Base-by-base conservation (phyloP, 2,329 filamentous ascomycete species). In the Grosmannia penicillata region DNA sequence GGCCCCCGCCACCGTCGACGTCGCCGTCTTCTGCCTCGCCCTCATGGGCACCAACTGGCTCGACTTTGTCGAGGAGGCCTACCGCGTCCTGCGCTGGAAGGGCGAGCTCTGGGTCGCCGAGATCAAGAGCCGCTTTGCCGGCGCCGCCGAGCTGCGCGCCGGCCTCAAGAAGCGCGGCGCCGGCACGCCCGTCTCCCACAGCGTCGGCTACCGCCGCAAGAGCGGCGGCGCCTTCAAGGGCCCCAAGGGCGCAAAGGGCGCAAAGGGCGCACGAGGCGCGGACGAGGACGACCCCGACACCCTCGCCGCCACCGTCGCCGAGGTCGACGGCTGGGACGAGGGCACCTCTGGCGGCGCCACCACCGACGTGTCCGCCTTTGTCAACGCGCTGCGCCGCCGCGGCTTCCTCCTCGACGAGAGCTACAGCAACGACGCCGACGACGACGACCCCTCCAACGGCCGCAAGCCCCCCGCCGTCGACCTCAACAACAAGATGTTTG, bases 21-120 rank as follows among this genome's bases (percentile, higher is more conserved):
- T 98, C 6, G 83, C 83, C 35, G 78, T 98, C 48, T 96, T 96
- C 66, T 98, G 91, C 58, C 71, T 98, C 24, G 91, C 89, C 36
- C 73, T 98, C 42, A 98, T 98, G 91, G 91, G 91, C 53, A 98
- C 91, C 39, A 98, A 98, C 62, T 98, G 91, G 89, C 72, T 93
- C 38, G 78, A 85, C 50, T 96, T 98, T 56, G 73, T 98, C 51
- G 91, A 96, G 60, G 91, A 98, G 62, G 89, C 89, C 13, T 93
- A 85, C 65, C 78, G 91, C 38, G 70, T 96, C 37, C 70, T 98
- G 44, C 80, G 85, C 53, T 87, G 86, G 72, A 89, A 91, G 53
- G 91, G 91, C 48, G 91, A 98, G 65, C 76, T 94, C 38, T 98
- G 91, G 91, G 74, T 98, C 37, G 83, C 85, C 34, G 91, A 98